Conservation (phyloP, 768 basidiomycete species). For the Roridomyces roridus region DNA sequence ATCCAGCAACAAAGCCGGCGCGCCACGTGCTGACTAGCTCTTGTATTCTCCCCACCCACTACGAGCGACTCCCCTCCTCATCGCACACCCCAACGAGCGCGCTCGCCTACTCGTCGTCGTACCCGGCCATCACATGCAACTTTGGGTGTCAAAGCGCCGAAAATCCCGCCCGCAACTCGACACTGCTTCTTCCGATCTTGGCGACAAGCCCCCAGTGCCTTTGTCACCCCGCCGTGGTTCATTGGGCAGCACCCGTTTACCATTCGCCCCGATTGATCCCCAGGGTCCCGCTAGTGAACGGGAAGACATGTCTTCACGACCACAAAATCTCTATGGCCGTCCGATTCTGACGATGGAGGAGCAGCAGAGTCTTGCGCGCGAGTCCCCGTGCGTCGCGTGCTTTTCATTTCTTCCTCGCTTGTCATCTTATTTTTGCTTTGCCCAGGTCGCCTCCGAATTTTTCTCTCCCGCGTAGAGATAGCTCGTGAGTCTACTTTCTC, state of each 20-base stretch:
- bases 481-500: not conserved
- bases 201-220: not conserved
- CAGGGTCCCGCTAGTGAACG: conserved; percentile 8
- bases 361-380: conserved; percentile 16
- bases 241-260: conserved; percentile 17
- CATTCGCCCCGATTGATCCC: conserved; percentile 19
- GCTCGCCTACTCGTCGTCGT: not conserved
- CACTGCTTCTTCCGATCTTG: not conserved
- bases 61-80: not conserved
- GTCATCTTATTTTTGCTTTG: not conserved
- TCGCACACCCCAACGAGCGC: conserved; percentile 1
- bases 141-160: conserved; percentile 21
- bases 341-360: conserved; percentile 11
- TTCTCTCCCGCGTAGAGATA: conserved; percentile 10
- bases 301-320: conserved; percentile 1
- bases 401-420: no score
- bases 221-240: conserved; percentile 15
- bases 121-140: conserved; percentile 7
- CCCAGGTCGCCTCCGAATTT: conserved; percentile 17
- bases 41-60: not conserved
- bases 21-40: not conserved
- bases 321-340: conserved; percentile 12
- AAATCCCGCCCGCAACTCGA: conserved; percentile 16
- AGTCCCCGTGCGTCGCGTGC: conserved; percentile 5
- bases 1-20: no score